Conservation (phyloP, 495 filamentous ascomycete genomes). For the Hypoxylon cercidicola region DNA sequence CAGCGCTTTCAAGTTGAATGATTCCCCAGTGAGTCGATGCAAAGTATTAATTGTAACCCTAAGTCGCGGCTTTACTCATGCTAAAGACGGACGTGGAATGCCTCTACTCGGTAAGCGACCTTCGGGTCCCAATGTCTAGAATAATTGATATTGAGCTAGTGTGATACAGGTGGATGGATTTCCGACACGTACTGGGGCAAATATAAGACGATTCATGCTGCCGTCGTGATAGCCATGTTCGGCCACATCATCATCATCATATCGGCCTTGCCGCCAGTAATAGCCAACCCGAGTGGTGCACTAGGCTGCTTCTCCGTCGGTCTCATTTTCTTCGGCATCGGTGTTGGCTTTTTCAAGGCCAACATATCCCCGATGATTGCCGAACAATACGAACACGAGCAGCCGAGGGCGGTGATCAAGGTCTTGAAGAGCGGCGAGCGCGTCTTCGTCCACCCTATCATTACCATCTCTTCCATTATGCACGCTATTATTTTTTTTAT, state of each 20-base stretch:
- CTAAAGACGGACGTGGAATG: no score
- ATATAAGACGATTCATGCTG: slow-evolving; percentile 72
- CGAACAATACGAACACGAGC: slow-evolving; percentile 61
- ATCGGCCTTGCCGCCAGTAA: slow-evolving; percentile 70
- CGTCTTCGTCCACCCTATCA: slow-evolving; percentile 74
- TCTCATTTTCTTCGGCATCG: slow-evolving; percentile 72
- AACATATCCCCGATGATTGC: slow-evolving; percentile 71
- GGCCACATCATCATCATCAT: slow-evolving; percentile 74
- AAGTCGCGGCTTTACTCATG: no score
- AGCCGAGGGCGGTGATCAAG: slow-evolving; percentile 52
- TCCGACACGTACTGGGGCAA: slow-evolving; percentile 79
- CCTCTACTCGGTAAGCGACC: slow-evolving; percentile 64
- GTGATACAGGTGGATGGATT: slow-evolving; percentile 66
- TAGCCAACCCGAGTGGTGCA: slow-evolving; percentile 61
- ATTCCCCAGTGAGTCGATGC: no score
- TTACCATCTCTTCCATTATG: slow-evolving; percentile 71
- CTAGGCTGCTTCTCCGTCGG: slow-evolving; percentile 70
- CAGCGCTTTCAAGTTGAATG: no score
- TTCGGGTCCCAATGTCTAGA: not conserved
- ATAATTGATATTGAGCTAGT: slow-evolving; percentile 19
- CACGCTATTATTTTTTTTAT: slow-evolving; percentile 76
- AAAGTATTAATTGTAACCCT: no score
- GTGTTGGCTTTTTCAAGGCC: slow-evolving; percentile 73
- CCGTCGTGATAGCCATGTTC: slow-evolving; percentile 67
- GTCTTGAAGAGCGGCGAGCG: slow-evolving; percentile 66